Evolutionary conservation across 1,284 basidiomycete genomes (phyloP), one percentile per base, ranked within the genome.

Genomic region (Ustilago esculenta): DNA sequence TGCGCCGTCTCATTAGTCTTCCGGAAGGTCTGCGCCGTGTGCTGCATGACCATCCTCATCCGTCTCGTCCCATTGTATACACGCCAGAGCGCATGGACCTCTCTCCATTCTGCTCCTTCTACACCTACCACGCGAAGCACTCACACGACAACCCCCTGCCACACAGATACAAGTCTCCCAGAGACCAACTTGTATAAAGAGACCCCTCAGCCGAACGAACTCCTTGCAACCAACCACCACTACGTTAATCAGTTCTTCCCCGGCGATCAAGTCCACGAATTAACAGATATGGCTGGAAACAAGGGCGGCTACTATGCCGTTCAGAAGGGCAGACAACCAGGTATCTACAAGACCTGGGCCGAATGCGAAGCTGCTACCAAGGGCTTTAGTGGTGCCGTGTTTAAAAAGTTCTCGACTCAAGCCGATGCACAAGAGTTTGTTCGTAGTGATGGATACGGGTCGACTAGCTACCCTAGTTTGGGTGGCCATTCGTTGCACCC

Each of bases 291-390:
- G n/a, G n/a, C n/a, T n/a, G 39, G 48, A 8, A 41, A 34, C 17
- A 53, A 61, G n/a, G 54, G 44, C 17, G 51, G 57, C 46, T 67
- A 53, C 47, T 75, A 73, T 27, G 58, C 77, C 54, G 81, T 83
- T 10, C 64, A 68, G 10, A 51, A 50, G 9, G 82, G 82, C 1
- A 49, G 68, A 11, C 18, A 36, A 12, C 56, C 68, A 4, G 82
- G 81, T 34, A 57, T 83, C 11, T 82, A 70, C 57, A 54, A 25
- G 0, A 61, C 57, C 0, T 83, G 82, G 78, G 81, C 81, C 5
- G 88, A 90, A 11, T 88, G 88, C 72, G 82, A 88, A 66, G 78
- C 77, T 0, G 88, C 89, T 71, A 84, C 87, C 29, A 86, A 86
- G 39, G 87, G 87, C 15, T 90, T 86, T 75, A 25, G 83, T 0